Base-by-base conservation (phyloP, 2,329 filamentous ascomycete genomes). In the Monosporascus sp. region DNA sequence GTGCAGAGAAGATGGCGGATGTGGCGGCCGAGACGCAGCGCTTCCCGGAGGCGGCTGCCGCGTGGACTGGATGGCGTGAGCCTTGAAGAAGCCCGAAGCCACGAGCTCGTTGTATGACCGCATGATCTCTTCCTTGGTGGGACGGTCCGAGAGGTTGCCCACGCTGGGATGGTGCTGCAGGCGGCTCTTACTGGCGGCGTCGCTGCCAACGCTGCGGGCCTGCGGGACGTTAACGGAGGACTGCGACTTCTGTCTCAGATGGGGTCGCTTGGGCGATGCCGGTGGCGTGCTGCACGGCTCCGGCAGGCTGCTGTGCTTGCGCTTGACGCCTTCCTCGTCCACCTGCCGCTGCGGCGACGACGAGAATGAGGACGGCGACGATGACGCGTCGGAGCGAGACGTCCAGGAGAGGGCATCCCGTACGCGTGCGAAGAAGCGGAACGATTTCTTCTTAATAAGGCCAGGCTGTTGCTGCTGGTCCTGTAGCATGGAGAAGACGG, bases 31-130 rank as follows among this genome's bases (percentile, higher is more conserved):
- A 20, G 43, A 52, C 18, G 52, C 55, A 24, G 52, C 49, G 36
- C 48, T 47, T 22, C 57, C 57, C 14, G 61, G 67, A 22, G 65
- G 64, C 2, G 72, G 76, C 62, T 78, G 77, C 3, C 81, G 72
- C 1, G 78, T 80, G 5, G 79, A 81, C 55, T 79, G 77, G 56
- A 83, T 83, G 50, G 80, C 80, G 57, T 82, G 80, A 24, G 77
- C 71, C 47, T 76, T 72, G 65, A 84, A 84, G 74, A 84, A 84
- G 54, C 81, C 81, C 6, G 75, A 75, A 2, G 78, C 75, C 60
- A 83, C 73, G 53, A 84, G 74, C 58, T 79, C 70, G 58, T 81
- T 77, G 65, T 84, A 84, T 62, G 73, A 82, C 55, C 77, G 74
- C 62, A 81, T 59, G 50, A 83, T 74, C 53, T 83, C 79, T 50